Evolutionary conservation across 2,329 filamentous ascomycete genomes (phyloP), one percentile per base, ranked within the genome.

Genomic region (Botryotinia globosa): DNA sequence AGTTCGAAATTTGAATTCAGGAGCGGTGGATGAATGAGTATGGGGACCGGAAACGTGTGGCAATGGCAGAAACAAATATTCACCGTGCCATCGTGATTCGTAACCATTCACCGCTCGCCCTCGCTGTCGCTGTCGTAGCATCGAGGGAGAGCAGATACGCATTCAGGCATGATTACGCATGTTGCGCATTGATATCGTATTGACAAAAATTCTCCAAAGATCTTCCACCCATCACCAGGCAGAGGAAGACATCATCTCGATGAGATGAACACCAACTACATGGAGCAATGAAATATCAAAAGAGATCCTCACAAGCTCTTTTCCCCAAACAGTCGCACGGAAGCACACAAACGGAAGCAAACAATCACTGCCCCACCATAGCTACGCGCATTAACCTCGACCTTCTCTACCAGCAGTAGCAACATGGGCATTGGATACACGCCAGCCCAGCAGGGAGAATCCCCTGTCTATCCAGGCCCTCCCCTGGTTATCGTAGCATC

Each of bases 331-430:
- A 44, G 2, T 42, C 37, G 51, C 34, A 68, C 22, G 25, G 22
- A 66, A 51, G 64, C 64, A 54, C 29, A 66, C 44, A 37, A 67
- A 68, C 22, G 25, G 22, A 66, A 51, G 64, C 64, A 54, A 42
- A 66, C 44, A 37, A 67, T 39, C 7, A 22, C 25, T 32, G 48
- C 22, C 25, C 65, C 65, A 56, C 34, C 65, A 67, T 56, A 56
- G 65, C 65, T 42, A 68, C 65, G 32, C 63, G 29, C 44, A 48
- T 65, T 51, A 65, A 51, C 12, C 44, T 37, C 63, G 29, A 48
- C 44, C 63, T 48, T 65, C 42, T 64, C 29, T 34, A 25, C 29
- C 20, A 64, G 25, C 37, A 44, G 51, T 9, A 16, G n/a, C n/a
- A n/a, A n/a, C n/a, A n/a, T n/a, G n/a, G n/a, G n/a, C n/a, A n/a